Evolutionary conservation across 169 alveolate genomes (phyloP), one percentile per base, ranked within the genome.

Genomic region (Plasmodium inui): DNA sequence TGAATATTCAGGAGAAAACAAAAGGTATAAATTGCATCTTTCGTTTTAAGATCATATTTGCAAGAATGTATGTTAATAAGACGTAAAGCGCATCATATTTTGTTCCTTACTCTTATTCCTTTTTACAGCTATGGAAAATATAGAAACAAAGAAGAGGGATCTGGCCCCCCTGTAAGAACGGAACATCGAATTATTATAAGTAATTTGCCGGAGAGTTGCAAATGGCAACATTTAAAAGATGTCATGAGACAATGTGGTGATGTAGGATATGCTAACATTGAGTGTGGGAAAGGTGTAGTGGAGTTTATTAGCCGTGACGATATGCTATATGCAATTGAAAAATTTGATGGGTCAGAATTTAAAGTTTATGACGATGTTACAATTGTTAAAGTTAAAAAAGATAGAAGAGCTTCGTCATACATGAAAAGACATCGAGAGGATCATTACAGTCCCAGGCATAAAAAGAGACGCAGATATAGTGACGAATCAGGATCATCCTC

Each of bases 141-240:
- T 88, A 79, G 94, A 79, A 88, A 80, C 57, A 88, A 53, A 57
- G 94, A 88, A 73, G 94, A 88, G 19, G 89, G 88, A 26, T 30
- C 32, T 79, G 94, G 94, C 17, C 94, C 94, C 37, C 94, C 92
- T 26, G 30, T 88, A 82, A 96, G 98, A 70, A 96, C 98, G n/a
- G 97, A 96, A 32, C 89, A 88, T 37, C 95, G 97, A 44, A 83
- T 96, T 57, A 91, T 93, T 73, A 96, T 96, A 44, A 84, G 82
- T 70, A 96, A 96, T 94, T 82, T 97, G 39, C 98, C 98, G 50
- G 97, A 96, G 17, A 92, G 95, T 76, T 96, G 97, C 78, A 88
- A 96, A 57, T 97, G 98, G 98, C 98, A 97, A 70, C 97, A 97
- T 74, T 92, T 97, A 81, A 97, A 97, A 93, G 98, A 97, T 84